Base-by-base conservation (phyloP, 208 protist species). In the Acanthamoeba polyphaga region DNA sequence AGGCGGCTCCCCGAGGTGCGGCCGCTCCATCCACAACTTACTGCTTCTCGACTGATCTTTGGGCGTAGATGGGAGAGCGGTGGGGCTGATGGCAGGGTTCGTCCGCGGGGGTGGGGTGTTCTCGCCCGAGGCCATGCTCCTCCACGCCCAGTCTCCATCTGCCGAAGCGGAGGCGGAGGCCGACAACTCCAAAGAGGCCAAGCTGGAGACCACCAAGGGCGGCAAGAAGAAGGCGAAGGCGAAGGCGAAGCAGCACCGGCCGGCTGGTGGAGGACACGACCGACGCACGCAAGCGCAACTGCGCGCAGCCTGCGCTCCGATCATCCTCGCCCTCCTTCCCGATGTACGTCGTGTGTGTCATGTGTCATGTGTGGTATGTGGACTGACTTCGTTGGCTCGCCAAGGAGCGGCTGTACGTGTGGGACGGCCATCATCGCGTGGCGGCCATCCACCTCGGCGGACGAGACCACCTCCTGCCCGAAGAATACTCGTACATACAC, bases 341-440 rank as follows among this genome's bases (percentile, higher is more conserved):
- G 80, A 88, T 22, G 74, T 82, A 55, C 9, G 74, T 38, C 8
- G 24, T 9, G 62, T 24, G 58, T 2, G 19, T 62, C 0, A 10
- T 27, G 22, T 29, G 24, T 29, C 3, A 27, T 29, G 62, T 72
- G n/a, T 9, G 5, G n/a, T 72, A 43, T 43, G 1, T 34, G 27
- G 10, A 34, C 66, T 78, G 70, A 78, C 5, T 78, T 46, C 8
- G 70, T 3, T 34, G 32, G 22, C 4, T 9, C n/a, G 29, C 1
- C 82, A 90, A n/a, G 82, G 62, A 74, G 5, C 60, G 64, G 22
- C 24, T 92, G 60, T 92, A 92, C 62, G 87, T 92, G 60, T 92
- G 87, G 87, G 87, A 92, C 64, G 87, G 87, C 9, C 87, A 92
- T 27, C 87, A 92, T 34, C 87, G 87, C 4, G 87, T 92, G 64